Conservation (phyloP, 1,139 yeast genomes). For the Taiozyma sp. region DNA sequence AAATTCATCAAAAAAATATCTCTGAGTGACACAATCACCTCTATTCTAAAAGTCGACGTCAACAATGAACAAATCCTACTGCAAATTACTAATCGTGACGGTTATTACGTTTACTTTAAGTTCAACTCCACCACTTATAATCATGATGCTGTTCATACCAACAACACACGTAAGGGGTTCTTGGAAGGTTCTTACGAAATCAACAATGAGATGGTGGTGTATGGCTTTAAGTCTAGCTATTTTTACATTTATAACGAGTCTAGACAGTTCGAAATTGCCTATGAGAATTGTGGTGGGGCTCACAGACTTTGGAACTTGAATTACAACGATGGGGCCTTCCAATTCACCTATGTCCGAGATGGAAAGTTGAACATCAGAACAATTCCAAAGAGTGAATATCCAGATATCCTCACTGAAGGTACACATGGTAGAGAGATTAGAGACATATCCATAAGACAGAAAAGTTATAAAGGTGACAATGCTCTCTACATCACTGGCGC, state of each 20-base stretch:
- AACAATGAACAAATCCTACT: slow-evolving; percentile 19
- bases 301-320: slow-evolving; percentile 76
- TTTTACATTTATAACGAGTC: slow-evolving; percentile 86
- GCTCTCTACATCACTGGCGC: slow-evolving; percentile 67
- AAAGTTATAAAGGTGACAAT: slow-evolving; percentile 13
- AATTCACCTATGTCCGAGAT: slow-evolving; percentile 54
- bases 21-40: slow-evolving; percentile 74
- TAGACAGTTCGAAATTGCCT: slow-evolving; percentile 61
- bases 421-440: slow-evolving; percentile 90
- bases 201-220: slow-evolving; percentile 51
- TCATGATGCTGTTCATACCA: slow-evolving; percentile 43
- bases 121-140: slow-evolving; percentile 6
- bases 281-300: slow-evolving; percentile 86
- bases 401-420: slow-evolving; percentile 45
- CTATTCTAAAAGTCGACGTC: slow-evolving; percentile 37
- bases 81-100: slow-evolving; percentile 60
- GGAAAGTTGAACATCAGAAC: slow-evolving; percentile 34
- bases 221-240: slow-evolving; percentile 77
- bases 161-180: slow-evolving; percentile 69
- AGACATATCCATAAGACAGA: slow-evolving; percentile 49
- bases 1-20: slow-evolving; percentile 44
- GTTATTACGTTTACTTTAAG: slow-evolving; percentile 41
- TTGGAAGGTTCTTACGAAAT: slow-evolving; percentile 65
- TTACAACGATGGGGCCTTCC: slow-evolving; percentile 24
- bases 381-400: slow-evolving; percentile 22